These are phyloP conservation scores for Aspergillus sergii DNA, from an alignment of 2,329 filamentous ascomycete genomes.

Conservation along the genomic window DNA sequence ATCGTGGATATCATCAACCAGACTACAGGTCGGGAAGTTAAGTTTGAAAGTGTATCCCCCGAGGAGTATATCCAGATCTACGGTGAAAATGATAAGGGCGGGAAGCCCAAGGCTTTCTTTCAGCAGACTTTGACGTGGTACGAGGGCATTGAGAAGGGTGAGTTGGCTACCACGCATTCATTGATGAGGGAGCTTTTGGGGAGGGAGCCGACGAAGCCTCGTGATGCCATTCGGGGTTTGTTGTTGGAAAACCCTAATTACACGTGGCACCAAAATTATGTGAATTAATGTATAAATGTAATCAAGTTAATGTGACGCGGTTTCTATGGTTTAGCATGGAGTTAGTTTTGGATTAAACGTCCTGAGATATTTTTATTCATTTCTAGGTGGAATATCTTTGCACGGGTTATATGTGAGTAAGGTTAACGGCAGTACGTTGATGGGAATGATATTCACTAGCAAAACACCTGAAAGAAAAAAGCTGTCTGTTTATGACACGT, in stretches of 20 bases:
- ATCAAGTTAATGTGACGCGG: neutral
- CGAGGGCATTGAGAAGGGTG: constrained; percentile 49
- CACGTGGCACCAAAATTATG: constrained; percentile 52
- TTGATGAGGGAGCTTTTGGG: constrained; percentile 50
- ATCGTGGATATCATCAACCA: constrained; percentile 44
- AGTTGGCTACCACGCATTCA: constrained; percentile 45
- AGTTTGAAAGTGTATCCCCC: constrained; percentile 36
- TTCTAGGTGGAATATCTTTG: too few relatives aligned
- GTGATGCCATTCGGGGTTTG: constrained; percentile 35
- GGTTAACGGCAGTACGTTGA: too few relatives aligned
- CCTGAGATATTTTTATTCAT: neutral
- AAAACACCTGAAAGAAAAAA: too few relatives aligned
- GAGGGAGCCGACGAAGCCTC: constrained; percentile 45
- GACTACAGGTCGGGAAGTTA: constrained; percentile 35
- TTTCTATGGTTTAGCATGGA: too few relatives aligned
- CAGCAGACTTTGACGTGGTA: constrained; percentile 47
- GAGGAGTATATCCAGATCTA: constrained; percentile 38
- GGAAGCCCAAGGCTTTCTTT: constrained; percentile 44
- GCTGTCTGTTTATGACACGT: too few relatives aligned
- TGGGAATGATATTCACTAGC: too few relatives aligned
- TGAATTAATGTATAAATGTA: neutral
- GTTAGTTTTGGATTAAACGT: too few relatives aligned
- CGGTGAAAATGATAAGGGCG: constrained; percentile 37
- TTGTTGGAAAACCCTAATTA: constrained; percentile 37
- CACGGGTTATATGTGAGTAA: too few relatives aligned